These are phyloP conservation scores for Diplocarpon rosae DNA, from an alignment of 2,329 filamentous ascomycete genomes.

Conservation along the genomic window DNA sequence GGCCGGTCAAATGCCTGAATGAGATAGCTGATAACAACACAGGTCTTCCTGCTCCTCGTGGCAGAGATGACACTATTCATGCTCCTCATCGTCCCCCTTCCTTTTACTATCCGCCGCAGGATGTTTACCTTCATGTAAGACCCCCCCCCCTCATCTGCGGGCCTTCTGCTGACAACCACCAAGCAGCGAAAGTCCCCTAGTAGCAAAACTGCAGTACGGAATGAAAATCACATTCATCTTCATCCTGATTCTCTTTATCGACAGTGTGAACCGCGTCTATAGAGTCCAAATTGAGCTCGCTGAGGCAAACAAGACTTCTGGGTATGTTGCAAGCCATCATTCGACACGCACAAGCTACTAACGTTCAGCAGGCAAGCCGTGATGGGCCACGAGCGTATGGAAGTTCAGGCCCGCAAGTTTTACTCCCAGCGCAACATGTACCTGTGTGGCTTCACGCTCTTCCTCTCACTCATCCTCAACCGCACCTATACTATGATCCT, in stretches of 20 bases:
- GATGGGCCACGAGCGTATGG: constrained; percentile 88
- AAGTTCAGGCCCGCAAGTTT: constrained; percentile 98
- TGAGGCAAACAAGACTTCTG: constrained; percentile 52
- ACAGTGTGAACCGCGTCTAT: constrained; percentile 93
- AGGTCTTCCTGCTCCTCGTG: constrained; percentile 79
- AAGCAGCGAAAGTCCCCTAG: constrained; percentile 33
- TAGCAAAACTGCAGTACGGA: constrained; percentile 94
- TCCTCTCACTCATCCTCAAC: constrained; percentile 97
- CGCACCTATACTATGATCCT: constrained; percentile 82
- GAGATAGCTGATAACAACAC: constrained; percentile 9
- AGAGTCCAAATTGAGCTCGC: constrained; percentile 85
- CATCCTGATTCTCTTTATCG: constrained; percentile 94
- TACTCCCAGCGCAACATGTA: constrained; percentile 99
- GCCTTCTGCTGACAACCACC: constrained; percentile 13
- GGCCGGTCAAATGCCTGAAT: neutral
- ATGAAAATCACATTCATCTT: constrained; percentile 99
- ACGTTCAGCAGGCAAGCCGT: constrained; percentile 46
- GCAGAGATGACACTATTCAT: constrained; percentile 75
- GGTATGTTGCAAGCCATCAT: constrained; percentile 14
- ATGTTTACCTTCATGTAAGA: constrained; percentile 70
- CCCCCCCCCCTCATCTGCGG: constrained; percentile 36
- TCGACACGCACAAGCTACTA: neutral
- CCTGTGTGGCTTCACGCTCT: constrained; percentile 97
- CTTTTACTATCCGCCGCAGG: constrained; percentile 48
- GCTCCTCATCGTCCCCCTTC: constrained; percentile 74